Evolutionary conservation across 2,329 filamentous ascomycete species (phyloP).

Genomic region (Pseudocercospora ulei): DNA sequence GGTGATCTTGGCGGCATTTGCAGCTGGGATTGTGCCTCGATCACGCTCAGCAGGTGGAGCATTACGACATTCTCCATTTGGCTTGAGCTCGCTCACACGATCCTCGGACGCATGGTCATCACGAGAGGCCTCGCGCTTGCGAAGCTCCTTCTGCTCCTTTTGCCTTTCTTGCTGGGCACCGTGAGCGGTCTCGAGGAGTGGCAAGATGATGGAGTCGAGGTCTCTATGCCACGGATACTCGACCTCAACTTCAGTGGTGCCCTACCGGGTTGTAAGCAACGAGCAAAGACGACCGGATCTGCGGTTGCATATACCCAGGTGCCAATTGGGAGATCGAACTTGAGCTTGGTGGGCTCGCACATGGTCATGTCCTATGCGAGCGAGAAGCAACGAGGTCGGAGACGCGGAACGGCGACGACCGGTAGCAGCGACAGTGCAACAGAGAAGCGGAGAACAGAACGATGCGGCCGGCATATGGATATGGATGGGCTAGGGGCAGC

Average conservation of each 20-base stretch:
- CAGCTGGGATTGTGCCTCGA: neutral
- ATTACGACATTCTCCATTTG: neutral
- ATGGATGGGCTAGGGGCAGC: neutral
- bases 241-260: conserved; percentile 14
- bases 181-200: conserved; percentile 14
- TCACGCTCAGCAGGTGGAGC: conserved; percentile 1
- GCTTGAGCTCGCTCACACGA: neutral
- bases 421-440: neutral
- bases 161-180: conserved; percentile 14
- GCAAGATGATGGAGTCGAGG: conserved; percentile 15
- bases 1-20: conserved; percentile 2
- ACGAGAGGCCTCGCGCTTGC: conserved; percentile 1
- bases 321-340: conserved; percentile 16
- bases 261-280: neutral
- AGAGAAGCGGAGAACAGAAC: neutral
- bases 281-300: neutral
- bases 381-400: conserved; percentile 5
- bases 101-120: neutral
- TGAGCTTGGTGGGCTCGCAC: conserved; percentile 12
- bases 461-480: neutral
- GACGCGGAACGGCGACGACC: conserved; percentile 1
- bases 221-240: conserved; percentile 18
- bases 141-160: conserved; percentile 10
- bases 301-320: conserved; percentile 10
- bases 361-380: conserved; percentile 4